A percentile compares a stretch with the other conserved stretches of the same genome.
Evolutionary conservation across 179 eudicot genomes (phyloP).

Genomic region (Carnegiea gigantea): DNA sequence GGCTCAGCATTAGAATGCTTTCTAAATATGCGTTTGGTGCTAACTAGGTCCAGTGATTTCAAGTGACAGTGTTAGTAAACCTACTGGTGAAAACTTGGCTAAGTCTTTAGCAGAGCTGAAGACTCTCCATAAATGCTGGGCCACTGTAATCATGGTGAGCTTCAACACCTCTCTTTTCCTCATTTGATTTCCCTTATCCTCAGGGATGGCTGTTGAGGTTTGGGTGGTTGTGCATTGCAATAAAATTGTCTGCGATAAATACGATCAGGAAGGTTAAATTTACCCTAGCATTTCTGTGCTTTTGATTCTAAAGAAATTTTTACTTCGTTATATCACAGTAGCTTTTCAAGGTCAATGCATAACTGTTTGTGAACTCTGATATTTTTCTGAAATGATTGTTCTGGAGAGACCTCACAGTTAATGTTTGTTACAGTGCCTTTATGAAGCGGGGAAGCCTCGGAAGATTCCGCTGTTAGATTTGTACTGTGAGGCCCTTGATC

Average conservation of each 20-base stretch:
- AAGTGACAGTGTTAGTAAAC: constrained; percentile 42
- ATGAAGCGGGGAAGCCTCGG: constrained; percentile 67
- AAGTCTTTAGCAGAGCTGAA: constrained; percentile 50
- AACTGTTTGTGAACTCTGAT: neutral
- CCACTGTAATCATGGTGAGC: constrained; percentile 62
- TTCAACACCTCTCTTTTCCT: constrained; percentile 11
- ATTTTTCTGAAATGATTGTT: neutral
- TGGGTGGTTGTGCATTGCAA: neutral
- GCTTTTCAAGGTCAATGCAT: neutral
- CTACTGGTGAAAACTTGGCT: constrained; percentile 40
- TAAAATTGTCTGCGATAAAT: neutral
- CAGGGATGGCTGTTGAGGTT: neutral
- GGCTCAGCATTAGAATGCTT: neutral
- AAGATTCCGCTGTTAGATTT: constrained; percentile 65
- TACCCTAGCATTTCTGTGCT: neutral
- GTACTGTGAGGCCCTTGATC: constrained; percentile 74
- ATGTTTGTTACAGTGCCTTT: constrained; percentile 58
- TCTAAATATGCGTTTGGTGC: constrained; percentile 16
- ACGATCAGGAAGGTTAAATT: neutral
- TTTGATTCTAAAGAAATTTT: neutral
- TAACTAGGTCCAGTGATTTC: constrained; percentile 7
- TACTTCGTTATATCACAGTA: neutral
- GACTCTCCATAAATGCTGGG: constrained; percentile 51
- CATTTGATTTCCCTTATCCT: neutral
- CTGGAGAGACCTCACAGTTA: neutral